Evolutionary conservation across 129 eudicot genomes (phyloP).

Genomic region (Centrapalus pauciflorus): DNA sequence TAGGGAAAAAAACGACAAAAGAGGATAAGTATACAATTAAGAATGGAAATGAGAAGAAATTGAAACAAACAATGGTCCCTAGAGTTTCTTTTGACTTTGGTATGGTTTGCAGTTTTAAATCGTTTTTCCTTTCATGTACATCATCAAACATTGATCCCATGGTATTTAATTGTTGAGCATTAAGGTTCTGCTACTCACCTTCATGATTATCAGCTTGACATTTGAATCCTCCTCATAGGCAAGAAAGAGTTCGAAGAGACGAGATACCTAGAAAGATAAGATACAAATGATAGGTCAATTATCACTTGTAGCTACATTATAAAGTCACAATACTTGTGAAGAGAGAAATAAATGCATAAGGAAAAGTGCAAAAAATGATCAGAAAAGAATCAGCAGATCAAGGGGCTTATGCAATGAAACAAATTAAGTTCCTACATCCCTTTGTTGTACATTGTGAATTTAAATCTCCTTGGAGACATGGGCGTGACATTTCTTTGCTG

Average conservation of each 20-base stretch:
- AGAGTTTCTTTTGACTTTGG: too few relatives aligned
- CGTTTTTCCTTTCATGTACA: too few relatives aligned
- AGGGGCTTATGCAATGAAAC: background rate
- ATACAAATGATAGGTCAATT: background rate
- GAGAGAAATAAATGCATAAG: background rate
- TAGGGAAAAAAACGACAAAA: too few relatives aligned
- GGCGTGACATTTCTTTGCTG: background rate
- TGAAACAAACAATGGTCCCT: too few relatives aligned
- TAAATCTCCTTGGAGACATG: background rate
- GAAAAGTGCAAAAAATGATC: background rate
- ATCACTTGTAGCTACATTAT: background rate
- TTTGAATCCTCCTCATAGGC: constrained; percentile 56
- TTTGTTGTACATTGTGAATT: background rate
- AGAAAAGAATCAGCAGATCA: background rate
- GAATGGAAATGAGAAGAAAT: too few relatives aligned
- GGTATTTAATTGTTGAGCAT: too few relatives aligned
- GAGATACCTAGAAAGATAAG: constrained; percentile 45
- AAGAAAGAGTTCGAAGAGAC: constrained; percentile 64
- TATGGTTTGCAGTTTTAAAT: too few relatives aligned
- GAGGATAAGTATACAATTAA: too few relatives aligned
- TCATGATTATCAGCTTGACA: constrained; percentile 67
- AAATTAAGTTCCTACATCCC: background rate
- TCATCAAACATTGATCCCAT: too few relatives aligned
- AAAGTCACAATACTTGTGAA: background rate
- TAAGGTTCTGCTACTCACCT: too few relatives aligned